Percentiles rank a stretch among this genome's conserved stretches.
Evolutionary conservation across 495 filamentous ascomycete genomes (phyloP).

Genomic region (Trichoderma gamsii): DNA sequence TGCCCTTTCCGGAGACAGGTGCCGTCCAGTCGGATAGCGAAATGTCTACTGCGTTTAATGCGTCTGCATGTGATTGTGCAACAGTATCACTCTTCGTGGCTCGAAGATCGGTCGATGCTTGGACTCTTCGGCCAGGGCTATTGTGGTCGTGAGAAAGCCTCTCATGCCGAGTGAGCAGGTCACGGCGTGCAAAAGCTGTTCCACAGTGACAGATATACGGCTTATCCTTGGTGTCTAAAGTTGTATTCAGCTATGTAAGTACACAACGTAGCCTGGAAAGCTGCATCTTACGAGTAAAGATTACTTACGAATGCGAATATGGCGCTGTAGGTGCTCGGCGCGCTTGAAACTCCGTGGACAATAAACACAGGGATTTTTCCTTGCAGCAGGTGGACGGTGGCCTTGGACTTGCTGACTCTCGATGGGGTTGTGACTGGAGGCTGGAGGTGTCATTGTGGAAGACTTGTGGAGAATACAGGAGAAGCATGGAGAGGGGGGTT

Average conservation of each 20-base stretch:
- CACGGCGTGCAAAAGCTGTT: not conserved
- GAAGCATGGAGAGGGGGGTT: not conserved
- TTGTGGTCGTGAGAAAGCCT: not conserved
- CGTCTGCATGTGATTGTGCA: not conserved
- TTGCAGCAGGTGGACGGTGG: not conserved
- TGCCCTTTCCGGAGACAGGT: too few species aligned
- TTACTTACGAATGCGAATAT: not conserved
- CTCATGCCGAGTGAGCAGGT: not conserved
- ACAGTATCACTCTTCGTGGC: not conserved
- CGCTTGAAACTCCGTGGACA: not conserved
- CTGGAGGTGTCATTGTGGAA: not conserved
- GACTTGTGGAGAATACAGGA: not conserved
- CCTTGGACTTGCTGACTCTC: not conserved
- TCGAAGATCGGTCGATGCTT: not conserved
- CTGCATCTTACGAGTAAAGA: not conserved
- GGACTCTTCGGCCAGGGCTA: not conserved
- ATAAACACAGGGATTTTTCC: not conserved
- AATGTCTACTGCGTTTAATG: not conserved
- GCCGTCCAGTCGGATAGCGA: too few species aligned
- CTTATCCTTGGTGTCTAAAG: not conserved
- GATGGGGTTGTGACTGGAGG: not conserved
- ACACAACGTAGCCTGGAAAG: not conserved
- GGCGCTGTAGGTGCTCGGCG: not conserved
- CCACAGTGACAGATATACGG: not conserved
- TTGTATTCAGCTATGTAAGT: not conserved